Evolutionary conservation across 805 yeast species (phyloP).

Genomic region (Myxozyma kluyveri): DNA sequence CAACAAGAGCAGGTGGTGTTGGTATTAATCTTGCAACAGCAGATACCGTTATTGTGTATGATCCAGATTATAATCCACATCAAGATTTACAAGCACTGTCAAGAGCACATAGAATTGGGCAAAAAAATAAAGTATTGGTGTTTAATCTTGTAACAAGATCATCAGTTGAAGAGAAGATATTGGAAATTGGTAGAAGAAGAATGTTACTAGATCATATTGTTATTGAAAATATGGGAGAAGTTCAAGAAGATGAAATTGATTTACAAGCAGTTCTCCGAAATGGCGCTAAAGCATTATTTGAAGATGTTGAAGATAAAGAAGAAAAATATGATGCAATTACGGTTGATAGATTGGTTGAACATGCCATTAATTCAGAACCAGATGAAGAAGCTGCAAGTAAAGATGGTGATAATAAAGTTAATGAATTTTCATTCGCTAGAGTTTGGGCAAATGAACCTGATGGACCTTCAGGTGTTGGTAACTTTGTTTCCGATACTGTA

Average conservation of each 20-base stretch:
- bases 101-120: constrained; percentile 90
- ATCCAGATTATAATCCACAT: constrained; percentile 96
- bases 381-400: background rate
- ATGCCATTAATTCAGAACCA: constrained; percentile 58
- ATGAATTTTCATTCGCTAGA: constrained; percentile 14
- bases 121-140: constrained; percentile 72
- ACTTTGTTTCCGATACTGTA: background rate
- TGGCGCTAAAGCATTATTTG: constrained; percentile 62
- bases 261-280: constrained; percentile 10
- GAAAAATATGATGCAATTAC: constrained; percentile 66
- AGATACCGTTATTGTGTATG: constrained; percentile 83
- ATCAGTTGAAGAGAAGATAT: constrained; percentile 66
- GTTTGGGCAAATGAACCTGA: constrained; percentile 21
- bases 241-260: constrained; percentile 70
- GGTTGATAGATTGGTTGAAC: constrained; percentile 67
- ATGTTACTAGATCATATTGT: constrained; percentile 89
- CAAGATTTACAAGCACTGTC: constrained; percentile 96
- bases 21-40: constrained; percentile 85
- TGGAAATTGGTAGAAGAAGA: constrained; percentile 83
- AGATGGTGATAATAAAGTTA: background rate
- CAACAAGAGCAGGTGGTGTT: constrained; percentile 91
- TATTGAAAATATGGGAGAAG: constrained; percentile 79
- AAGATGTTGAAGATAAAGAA: constrained; percentile 39
- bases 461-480: constrained; percentile 4
- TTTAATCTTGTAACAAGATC: constrained; percentile 46